Percentiles rank a stretch among this genome's conserved stretches.
phyloP scores from a whole-genome alignment of 495 filamentous ascomycete species.

The Tuber brumale region DNA sequence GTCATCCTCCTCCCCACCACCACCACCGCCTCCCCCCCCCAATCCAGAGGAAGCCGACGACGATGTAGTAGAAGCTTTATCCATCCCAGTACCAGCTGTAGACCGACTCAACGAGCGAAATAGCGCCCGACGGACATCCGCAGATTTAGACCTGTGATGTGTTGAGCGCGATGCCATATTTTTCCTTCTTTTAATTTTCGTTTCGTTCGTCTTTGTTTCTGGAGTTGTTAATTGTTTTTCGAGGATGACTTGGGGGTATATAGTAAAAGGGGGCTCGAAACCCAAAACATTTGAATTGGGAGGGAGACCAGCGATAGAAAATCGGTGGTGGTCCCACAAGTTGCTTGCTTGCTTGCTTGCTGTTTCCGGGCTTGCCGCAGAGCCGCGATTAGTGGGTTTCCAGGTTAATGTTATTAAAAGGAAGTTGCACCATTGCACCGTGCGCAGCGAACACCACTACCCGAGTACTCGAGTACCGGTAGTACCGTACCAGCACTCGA shows the following conservation, averaged over 20 bases:
- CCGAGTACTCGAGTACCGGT: no score
- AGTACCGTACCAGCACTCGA: no score
- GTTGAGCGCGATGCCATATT: constrained; percentile 25
- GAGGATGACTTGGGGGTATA: background rate
- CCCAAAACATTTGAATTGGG: background rate
- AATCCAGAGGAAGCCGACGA: constrained; percentile 1
- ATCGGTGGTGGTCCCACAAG: background rate
- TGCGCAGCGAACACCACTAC: background rate
- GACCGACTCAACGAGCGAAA: constrained; percentile 26
- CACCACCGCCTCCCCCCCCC: constrained; percentile 6
- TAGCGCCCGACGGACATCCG: constrained; percentile 31
- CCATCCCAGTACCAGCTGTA: background rate
- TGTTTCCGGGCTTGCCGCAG: background rate
- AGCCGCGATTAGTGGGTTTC: constrained; percentile 8
- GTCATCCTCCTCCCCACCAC: constrained; percentile 45
- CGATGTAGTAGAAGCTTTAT: background rate
- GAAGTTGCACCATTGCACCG: background rate
- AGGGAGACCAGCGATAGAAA: background rate
- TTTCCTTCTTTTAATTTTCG: background rate
- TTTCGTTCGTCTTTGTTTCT: background rate
- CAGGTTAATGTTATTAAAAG: background rate
- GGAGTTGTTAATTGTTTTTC: background rate
- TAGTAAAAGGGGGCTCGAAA: background rate
- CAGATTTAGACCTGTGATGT: constrained; percentile 32
- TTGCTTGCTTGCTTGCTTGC: background rate